Evolutionary conservation across 2,329 filamentous ascomycete genomes (phyloP), one percentile per base, ranked within the genome.

Genomic region (Magnaporthiopsis rhizophila): DNA sequence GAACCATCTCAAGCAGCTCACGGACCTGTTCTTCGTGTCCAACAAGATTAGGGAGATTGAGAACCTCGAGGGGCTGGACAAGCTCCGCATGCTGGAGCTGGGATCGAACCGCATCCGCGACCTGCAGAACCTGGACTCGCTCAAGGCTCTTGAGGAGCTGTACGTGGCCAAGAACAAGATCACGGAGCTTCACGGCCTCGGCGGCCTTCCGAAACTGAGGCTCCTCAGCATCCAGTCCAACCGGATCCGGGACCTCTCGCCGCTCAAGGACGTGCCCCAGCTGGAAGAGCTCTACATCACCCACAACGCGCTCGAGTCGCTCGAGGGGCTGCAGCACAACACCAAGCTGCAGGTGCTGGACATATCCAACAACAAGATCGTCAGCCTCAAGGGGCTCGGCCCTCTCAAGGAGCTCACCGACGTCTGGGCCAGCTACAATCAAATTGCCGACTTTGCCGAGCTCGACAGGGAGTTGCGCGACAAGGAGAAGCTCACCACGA

Each of bases 161-260:
- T 98, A 93, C 93, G 79, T 98, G 24, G 95, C 91, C 65, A 98
- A 97, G 83, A 97, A 97, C 80, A 97, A 96, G 74, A 97, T 99
- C 70, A 90, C 89, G 0, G 86, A 92, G 71, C 86, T 98, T 67
- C 87, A 85, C 68, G 89, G 91, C 63, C 83, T 98, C 21, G 82
- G 82, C n/a, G 83, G 85, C 0, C 83, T 99, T 34, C 82, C 86
- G 11, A 93, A 90, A 69, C 84, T 99, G 59, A 89, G 89, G 67
- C 91, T 98, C 62, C 86, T 99, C 63, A 96, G 91, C 71, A 92
- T 99, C 70, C 95, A 98, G 77, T 95, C 92, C 57, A 99, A 99
- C 80, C 90, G 95, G 62, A 90, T 99, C 69, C 88, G 86, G 65
- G 84, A 87, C 68, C 84, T 99, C 21, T 81, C 86, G 13, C 92